Evolutionary conservation across 148 eudicot genomes (phyloP), one percentile per base, ranked within the genome.

Genomic region (Fagopyrum homotropicum): DNA sequence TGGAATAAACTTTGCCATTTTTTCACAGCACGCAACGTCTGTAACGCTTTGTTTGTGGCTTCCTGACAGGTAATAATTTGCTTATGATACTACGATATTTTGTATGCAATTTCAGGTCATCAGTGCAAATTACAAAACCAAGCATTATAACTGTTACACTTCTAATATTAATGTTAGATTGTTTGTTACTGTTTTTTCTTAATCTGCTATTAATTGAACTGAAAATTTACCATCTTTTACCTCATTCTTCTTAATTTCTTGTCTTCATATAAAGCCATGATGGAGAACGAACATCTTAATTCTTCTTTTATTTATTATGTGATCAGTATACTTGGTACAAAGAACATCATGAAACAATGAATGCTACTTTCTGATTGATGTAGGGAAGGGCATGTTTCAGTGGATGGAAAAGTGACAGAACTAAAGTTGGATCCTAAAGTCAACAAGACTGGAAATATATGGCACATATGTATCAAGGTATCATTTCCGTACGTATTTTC

Each of bases 401-500:
- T 69, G 72, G 81, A 79, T 50, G 85, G 83, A 52, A 86, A 80
- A 77, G 86, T 85, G 87, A 26, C 86, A 75, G 99, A 96, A 81
- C 69, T 90, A 48, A 80, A 76, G 77, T 76, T 96, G 88, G 94
- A 96, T 75, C 86, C 90, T 56, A 77, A 75, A 63, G 80, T 79
- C 60, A 92, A 92, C 78, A 88, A 74, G 84, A 96, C 99, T 14
- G 99, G 97, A 77, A 89, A 96, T 78, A 85, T 86, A 88, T 96
- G 99, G 99, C 99, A 96, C 78, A 88, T 92, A 69, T 86, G 88
- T 79, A 73, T 96, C 9, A 86, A 89, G 99, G 99, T 96, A 66
- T 35, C 71, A 17, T 66, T 66, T 66, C 9, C 54, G 6, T 6
- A 17, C 49, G 43, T 57, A 29, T 60, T 45, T 29, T 75, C 43